phyloP scores from a whole-genome alignment of 345 rosid species.

The Eucalyptus rudis region DNA sequence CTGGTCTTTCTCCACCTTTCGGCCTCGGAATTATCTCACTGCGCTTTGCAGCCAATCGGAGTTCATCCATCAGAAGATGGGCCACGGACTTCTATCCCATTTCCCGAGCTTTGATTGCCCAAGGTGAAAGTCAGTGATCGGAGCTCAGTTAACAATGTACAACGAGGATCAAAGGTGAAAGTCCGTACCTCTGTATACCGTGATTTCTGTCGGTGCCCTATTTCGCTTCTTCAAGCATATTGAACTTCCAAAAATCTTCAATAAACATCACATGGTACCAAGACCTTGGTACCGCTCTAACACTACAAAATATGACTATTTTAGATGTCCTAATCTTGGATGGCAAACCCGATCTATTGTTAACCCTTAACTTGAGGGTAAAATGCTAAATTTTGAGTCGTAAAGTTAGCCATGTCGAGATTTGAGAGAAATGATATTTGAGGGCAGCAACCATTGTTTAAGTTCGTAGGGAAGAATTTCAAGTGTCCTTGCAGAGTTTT shows the following conservation, averaged over 20 bases:
- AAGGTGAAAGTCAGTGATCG: background rate
- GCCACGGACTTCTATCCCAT: slow-evolving; percentile 28
- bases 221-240: slow-evolving; percentile 14
- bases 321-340: background rate
- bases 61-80: slow-evolving; percentile 23
- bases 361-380: background rate
- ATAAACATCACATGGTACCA: background rate
- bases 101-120: slow-evolving; percentile 5
- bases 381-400: background rate
- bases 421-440: no score
- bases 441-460: fast-evolving
- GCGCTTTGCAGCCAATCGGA: background rate
- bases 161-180: background rate
- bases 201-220: slow-evolving; percentile 14
- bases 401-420: background rate
- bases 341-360: background rate
- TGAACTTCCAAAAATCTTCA: background rate
- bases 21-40: background rate
- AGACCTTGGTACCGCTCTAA: background rate
- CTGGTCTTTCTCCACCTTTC: background rate
- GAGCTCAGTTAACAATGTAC: background rate
- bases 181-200: slow-evolving; percentile 4
- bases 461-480: fast-evolving
- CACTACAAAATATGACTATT: background rate
- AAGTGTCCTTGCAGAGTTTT: fast-evolving